Percentiles rank a stretch among this genome's conserved stretches.
Evolutionary conservation across 208 protist species (phyloP).

Genomic region (Trypanosoma melophagium): DNA sequence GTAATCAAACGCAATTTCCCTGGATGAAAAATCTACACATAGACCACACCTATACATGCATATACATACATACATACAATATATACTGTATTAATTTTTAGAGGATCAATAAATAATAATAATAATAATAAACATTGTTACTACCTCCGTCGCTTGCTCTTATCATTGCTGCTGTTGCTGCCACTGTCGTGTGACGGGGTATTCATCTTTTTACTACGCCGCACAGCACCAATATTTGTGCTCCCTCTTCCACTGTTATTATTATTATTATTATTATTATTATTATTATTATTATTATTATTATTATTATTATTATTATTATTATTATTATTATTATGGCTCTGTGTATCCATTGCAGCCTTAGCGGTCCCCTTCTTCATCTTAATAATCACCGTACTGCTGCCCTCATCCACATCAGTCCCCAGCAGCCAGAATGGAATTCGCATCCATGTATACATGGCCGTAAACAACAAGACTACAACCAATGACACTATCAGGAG

Average conservation of each 20-base stretch:
- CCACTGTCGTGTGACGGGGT: not conserved
- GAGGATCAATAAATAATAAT: constrained; percentile 1
- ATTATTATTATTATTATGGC: constrained; percentile 4
- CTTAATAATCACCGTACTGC: not conserved
- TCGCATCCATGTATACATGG: constrained; percentile 23
- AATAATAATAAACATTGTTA: not conserved
- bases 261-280: constrained; percentile 4
- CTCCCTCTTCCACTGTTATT: not conserved
- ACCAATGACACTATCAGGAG: constrained; percentile 28
- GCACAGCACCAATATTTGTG: not conserved
- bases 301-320: constrained; percentile 8
- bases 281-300: not conserved
- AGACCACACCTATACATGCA: not conserved
- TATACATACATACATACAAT: not conserved
- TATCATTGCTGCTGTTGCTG: constrained; percentile 1
- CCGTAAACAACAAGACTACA: constrained; percentile 5
- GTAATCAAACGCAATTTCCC: constrained; percentile 5
- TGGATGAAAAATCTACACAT: constrained; percentile 2
- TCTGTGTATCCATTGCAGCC: not conserved
- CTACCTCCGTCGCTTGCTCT: constrained; percentile 15
- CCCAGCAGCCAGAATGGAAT: constrained; percentile 19
- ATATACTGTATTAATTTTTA: constrained; percentile 7
- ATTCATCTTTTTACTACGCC: not conserved
- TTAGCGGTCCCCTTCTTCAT: not conserved
- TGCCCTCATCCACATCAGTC: not conserved